phyloP scores from a whole-genome alignment of 2,329 filamentous ascomycete genomes.

The Fusarium algeriense region DNA sequence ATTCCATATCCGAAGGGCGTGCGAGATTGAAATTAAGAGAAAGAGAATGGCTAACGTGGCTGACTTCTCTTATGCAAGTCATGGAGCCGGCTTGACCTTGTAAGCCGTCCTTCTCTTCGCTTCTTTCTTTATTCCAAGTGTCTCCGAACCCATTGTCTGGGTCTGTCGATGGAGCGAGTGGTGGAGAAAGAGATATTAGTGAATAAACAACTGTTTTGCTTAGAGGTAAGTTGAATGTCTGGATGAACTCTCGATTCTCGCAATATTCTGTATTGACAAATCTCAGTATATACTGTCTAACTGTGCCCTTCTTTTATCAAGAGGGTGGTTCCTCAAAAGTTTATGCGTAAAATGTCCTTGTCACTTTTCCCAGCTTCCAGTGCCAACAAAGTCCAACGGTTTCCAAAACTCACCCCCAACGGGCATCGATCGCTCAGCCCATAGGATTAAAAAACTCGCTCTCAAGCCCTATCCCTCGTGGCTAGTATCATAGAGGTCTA shows the following conservation, averaged over 20 bases:
- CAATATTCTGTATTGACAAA: background rate
- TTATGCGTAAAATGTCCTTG: background rate
- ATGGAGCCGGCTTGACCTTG: constrained; percentile 20
- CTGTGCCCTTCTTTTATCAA: background rate
- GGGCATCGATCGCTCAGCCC: constrained; percentile 19
- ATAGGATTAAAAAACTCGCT: background rate
- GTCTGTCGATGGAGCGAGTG: constrained; percentile 5
- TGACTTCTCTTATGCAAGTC: constrained; percentile 39
- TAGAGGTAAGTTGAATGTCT: constrained; percentile 27
- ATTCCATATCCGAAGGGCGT: constrained; percentile 27
- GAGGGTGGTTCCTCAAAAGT: background rate
- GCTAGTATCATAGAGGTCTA: constrained; percentile 31
- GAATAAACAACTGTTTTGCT: constrained; percentile 20
- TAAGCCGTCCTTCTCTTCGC: constrained; percentile 3
- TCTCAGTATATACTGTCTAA: background rate
- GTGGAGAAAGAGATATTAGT: constrained; percentile 28
- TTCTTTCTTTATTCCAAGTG: constrained; percentile 6
- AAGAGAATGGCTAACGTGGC: constrained; percentile 27
- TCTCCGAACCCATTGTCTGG: background rate
- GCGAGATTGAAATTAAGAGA: constrained; percentile 16
- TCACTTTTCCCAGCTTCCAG: constrained; percentile 5
- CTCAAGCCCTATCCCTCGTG: constrained; percentile 32
- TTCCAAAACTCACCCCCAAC: constrained; percentile 31
- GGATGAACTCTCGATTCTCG: constrained; percentile 5
- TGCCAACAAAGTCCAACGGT: constrained; percentile 22